Conservation (phyloP, 331 rosid genomes). For the Dryas integrifolia region DNA sequence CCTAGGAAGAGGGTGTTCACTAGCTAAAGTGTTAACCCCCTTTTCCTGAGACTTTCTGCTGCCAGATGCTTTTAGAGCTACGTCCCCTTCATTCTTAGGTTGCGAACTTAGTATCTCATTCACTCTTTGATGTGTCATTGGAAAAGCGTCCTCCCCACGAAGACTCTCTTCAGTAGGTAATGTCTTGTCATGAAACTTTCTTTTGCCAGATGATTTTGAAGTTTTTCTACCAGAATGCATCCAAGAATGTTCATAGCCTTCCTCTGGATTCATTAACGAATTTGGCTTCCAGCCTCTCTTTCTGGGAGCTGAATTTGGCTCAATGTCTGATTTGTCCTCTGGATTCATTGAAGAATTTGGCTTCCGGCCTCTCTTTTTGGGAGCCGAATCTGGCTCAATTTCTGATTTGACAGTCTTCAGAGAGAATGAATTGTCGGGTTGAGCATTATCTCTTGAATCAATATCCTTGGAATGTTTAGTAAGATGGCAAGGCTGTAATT, state of each 20-base stretch:
- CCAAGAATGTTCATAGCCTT: constrained; percentile 66
- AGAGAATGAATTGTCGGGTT: constrained; percentile 25
- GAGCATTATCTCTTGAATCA: constrained; percentile 24
- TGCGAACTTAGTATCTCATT: too few relatives aligned
- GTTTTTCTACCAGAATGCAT: constrained; percentile 32
- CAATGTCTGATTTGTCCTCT: constrained; percentile 46
- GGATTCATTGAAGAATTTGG: constrained; percentile 62
- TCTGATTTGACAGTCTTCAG: constrained; percentile 30
- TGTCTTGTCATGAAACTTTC: constrained; percentile 27
- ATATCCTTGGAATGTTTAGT: constrained; percentile 32
- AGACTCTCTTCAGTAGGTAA: too few relatives aligned
- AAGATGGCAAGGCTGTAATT: constrained; percentile 26
- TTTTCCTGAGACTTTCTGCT: constrained; percentile 30
- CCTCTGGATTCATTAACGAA: constrained; percentile 65
- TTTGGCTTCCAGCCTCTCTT: constrained; percentile 76
- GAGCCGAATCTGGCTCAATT: constrained; percentile 32
- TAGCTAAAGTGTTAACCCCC: constrained; percentile 24
- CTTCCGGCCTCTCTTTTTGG: constrained; percentile 58
- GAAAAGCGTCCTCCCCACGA: too few relatives aligned
- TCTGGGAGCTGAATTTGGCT: constrained; percentile 36
- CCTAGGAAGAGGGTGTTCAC: constrained; percentile 24
- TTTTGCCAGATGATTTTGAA: constrained; percentile 23
- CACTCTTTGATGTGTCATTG: too few relatives aligned
- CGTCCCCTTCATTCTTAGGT: too few relatives aligned
- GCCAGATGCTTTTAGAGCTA: constrained; percentile 18